Conservation (phyloP, 2,329 filamentous ascomycete species). For the Onygena corvina region DNA sequence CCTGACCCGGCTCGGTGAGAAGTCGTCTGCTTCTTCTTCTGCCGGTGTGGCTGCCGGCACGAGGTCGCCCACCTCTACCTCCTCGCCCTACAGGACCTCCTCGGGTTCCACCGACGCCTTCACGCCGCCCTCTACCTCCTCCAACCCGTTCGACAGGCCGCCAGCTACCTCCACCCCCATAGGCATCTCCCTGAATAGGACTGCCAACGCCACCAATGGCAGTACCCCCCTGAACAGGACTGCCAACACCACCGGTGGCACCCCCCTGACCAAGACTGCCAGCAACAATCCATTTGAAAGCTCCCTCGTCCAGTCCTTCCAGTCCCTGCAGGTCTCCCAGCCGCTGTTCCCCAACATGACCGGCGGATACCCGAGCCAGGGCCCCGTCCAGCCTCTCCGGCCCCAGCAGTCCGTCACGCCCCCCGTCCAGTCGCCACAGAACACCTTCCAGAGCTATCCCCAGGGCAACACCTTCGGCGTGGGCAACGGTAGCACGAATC, state of each 20-base stretch:
- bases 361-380: slow-evolving; percentile 44
- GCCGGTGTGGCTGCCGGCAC: slow-evolving; percentile 42
- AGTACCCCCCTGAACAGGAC: too few species aligned
- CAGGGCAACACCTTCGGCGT: slow-evolving; percentile 18
- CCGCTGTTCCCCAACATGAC: slow-evolving; percentile 66
- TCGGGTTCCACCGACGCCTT: slow-evolving; percentile 6
- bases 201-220: slow-evolving; percentile 15
- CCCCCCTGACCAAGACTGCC: too few species aligned
- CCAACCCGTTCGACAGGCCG: slow-evolving; percentile 55
- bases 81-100: slow-evolving; percentile 8
- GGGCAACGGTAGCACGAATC: slow-evolving; percentile 19
- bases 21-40: too few species aligned
- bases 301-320: slow-evolving; percentile 56
- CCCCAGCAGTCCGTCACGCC: slow-evolving; percentile 36
- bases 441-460: slow-evolving; percentile 13
- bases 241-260: too few species aligned
- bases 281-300: slow-evolving; percentile 63
- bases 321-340: slow-evolving; percentile 58
- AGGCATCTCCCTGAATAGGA: slow-evolving; percentile 20
- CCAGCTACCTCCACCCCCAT: slow-evolving; percentile 19
- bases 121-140: slow-evolving; percentile 32
- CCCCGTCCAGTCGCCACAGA: slow-evolving; percentile 25
- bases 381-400: slow-evolving; percentile 23
- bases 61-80: slow-evolving; percentile 39
- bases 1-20: slow-evolving; percentile 70